Conservation (phyloP, 2,329 filamentous ascomycete species). For the Tolypocladium endophyticum region DNA sequence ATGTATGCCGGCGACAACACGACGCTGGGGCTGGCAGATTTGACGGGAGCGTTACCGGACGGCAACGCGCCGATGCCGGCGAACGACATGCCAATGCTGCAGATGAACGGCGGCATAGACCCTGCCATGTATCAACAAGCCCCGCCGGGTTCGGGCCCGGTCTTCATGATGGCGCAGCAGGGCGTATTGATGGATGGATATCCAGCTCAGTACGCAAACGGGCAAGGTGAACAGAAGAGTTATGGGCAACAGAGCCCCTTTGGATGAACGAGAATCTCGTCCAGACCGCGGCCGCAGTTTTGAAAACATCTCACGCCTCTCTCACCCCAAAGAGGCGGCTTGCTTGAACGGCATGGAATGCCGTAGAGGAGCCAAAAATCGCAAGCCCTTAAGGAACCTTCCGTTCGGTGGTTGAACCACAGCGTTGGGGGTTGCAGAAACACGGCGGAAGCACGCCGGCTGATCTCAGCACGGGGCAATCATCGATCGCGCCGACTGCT, state of each 20-base stretch:
- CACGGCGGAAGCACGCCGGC: not conserved
- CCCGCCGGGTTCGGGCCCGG: constrained; percentile 4
- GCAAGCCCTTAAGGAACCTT: not conserved
- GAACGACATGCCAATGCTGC: constrained; percentile 7
- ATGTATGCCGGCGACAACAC: constrained; percentile 12
- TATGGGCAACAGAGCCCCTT: constrained; percentile 8
- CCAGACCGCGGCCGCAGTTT: not conserved
- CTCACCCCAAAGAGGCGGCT: not conserved
- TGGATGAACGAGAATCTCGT: not conserved
- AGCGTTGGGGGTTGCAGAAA: not conserved
- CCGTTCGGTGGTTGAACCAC: too few species aligned
- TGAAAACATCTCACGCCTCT: not conserved
- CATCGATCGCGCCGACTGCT: not conserved
- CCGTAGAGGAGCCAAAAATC: not conserved
- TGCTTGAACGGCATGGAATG: not conserved
- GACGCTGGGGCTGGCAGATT: constrained; percentile 10
- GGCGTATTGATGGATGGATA: constrained; percentile 12
- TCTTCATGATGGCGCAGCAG: constrained; percentile 11
- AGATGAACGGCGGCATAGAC: constrained; percentile 5
- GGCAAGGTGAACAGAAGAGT: constrained; percentile 3
- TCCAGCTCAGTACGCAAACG: constrained; percentile 7
- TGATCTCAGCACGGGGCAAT: not conserved
- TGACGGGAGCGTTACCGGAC: constrained; percentile 9
- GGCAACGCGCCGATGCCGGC: constrained; percentile 4
- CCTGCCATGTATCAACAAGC: constrained; percentile 11